These are phyloP conservation scores for Escovopsis sp. DNA, from an alignment of 2,329 filamentous ascomycete species.

Conservation along the genomic window DNA sequence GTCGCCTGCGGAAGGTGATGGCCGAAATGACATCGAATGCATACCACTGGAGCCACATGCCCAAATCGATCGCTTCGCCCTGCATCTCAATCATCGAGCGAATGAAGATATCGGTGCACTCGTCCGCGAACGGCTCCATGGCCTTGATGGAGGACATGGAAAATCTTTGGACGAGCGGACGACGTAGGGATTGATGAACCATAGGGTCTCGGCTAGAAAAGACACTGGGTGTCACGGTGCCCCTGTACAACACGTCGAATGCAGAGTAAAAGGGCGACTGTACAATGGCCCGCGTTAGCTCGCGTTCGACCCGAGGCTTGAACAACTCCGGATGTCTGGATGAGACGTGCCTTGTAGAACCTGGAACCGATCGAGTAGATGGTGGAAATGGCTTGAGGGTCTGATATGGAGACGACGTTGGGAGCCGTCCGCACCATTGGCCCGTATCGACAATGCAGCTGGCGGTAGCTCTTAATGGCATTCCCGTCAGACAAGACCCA, in stretches of 20 bases:
- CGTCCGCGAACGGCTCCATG: slow-evolving; percentile 69
- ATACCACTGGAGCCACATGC: slow-evolving; percentile 46
- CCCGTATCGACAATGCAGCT: slow-evolving; percentile 56
- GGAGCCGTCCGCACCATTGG: slow-evolving; percentile 63
- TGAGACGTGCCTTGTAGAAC: slow-evolving; percentile 50
- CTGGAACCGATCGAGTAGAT: slow-evolving; percentile 79
- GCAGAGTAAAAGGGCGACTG: slow-evolving; percentile 71
- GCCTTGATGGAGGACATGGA: slow-evolving; percentile 63
- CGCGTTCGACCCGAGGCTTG: slow-evolving; percentile 27
- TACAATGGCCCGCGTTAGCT: slow-evolving; percentile 22
- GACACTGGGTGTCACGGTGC: slow-evolving; percentile 48
- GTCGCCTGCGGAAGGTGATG: slow-evolving; percentile 43
- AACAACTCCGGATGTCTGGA: not conserved
- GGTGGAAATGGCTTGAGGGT: slow-evolving; percentile 55
- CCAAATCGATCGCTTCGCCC: slow-evolving; percentile 31
- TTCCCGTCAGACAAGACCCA: slow-evolving; percentile 22
- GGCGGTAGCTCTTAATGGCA: slow-evolving; percentile 31
- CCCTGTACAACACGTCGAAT: slow-evolving; percentile 58
- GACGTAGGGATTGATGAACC: slow-evolving; percentile 59
- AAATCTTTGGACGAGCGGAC: slow-evolving; percentile 63
- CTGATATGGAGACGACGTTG: slow-evolving; percentile 57
- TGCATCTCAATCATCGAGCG: slow-evolving; percentile 35
- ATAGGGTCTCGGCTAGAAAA: slow-evolving; percentile 66
- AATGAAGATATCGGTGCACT: slow-evolving; percentile 60
- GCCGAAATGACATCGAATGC: slow-evolving; percentile 51